Evolutionary conservation across 768 basidiomycete species (phyloP).

Genomic region (Naganishia kalamii): DNA sequence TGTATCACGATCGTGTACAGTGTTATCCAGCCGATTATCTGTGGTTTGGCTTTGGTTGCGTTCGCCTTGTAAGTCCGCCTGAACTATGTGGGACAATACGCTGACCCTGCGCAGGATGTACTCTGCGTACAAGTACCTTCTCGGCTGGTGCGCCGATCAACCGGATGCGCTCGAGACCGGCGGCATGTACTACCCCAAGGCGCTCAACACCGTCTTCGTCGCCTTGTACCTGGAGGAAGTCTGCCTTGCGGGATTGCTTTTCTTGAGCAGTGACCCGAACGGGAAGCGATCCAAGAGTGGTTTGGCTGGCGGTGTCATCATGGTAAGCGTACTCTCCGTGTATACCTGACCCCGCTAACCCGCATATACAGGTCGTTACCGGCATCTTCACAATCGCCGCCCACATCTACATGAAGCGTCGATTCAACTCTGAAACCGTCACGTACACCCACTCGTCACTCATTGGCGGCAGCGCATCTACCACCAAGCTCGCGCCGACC

Average conservation of each 20-base stretch:
- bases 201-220: slow-evolving; percentile 46
- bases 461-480: slow-evolving; percentile 23
- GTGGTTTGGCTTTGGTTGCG: slow-evolving; percentile 40
- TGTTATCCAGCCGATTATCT: slow-evolving; percentile 47
- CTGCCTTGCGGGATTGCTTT: slow-evolving; percentile 46
- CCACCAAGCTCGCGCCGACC: slow-evolving; percentile 25
- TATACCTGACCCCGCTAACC: not conserved
- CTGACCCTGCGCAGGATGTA: slow-evolving; percentile 27
- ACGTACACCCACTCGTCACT: slow-evolving; percentile 35
- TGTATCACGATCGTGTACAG: slow-evolving; percentile 47
- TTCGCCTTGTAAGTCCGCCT: slow-evolving; percentile 31
- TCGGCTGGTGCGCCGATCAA: slow-evolving; percentile 47
- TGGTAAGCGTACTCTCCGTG: slow-evolving; percentile 29
- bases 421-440: slow-evolving; percentile 36
- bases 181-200: slow-evolving; percentile 48
- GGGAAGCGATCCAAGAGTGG: slow-evolving; percentile 36
- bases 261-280: slow-evolving; percentile 40
- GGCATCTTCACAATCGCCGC: slow-evolving; percentile 37
- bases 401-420: slow-evolving; percentile 43
- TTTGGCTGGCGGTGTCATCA: slow-evolving; percentile 44
- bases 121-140: slow-evolving; percentile 46
- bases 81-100: not conserved
- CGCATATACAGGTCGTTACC: slow-evolving; percentile 30
- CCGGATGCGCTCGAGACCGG: slow-evolving; percentile 46
- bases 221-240: slow-evolving; percentile 46